Evolutionary conservation across 441 rosid species (phyloP), one percentile per base, ranked within the genome.

Genomic region (Monsonia emarginata): DNA sequence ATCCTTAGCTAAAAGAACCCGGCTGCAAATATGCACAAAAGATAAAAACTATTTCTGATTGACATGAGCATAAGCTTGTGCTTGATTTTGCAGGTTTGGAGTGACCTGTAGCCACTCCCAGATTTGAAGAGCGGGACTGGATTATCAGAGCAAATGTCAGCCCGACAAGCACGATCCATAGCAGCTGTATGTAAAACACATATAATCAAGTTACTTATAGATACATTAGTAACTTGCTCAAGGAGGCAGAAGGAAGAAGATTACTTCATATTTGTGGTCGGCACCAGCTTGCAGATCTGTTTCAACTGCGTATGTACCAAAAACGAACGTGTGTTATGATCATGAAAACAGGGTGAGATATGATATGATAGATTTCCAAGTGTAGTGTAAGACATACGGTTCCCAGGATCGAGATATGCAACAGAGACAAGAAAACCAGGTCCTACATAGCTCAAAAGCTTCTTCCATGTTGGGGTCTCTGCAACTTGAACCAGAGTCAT

Each of bases 361-460:
- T n/a, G n/a, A n/a, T n/a, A 60, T 5, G 21, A 68, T 25, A 66
- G 28, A 65, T 9, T n/a, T 19, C 57, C 0, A 38, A 63, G 38
- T 38, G 10, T 11, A 38, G 10, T 38, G 44, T 38, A 7, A 11
- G 10, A 65, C 91, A 80, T 82, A 93, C 98, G 88, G 66, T 93
- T 93, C 79, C 97, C 98, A 67, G 97, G 98, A 74, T 93, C 98
- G 63, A 89, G 90, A 74, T 93, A 93, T 32, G 97, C 98, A 64
- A 93, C 87, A 18, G 89, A 88, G 73, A 93, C 95, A 59, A 93
- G 97, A 75, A 93, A 93, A 60, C 98, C 98, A 6, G 96, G 98
- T 66, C 97, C 97, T 57, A 87, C 80, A 77, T 93, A 93, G 44
- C 44, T 38, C 44, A 38, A 14, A 14, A 38, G 44, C 11, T 38